These are phyloP conservation scores for Umbellularia californica DNA, from an alignment of 164 flowering plant species.

Conservation along the genomic window DNA sequence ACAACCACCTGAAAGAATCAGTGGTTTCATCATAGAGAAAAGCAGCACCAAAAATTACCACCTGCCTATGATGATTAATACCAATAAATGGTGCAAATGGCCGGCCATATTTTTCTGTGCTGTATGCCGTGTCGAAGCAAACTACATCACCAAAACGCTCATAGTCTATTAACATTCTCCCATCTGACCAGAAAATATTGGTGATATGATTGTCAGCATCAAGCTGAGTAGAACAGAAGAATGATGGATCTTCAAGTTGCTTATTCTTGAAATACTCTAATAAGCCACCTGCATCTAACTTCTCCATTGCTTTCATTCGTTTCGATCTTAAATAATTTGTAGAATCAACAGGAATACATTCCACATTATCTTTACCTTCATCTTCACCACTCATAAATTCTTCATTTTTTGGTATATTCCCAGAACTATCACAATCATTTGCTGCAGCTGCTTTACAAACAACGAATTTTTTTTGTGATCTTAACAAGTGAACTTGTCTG, in stretches of 20 bases:
- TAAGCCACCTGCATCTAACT: neutral
- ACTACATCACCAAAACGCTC: slow-evolving; percentile 7
- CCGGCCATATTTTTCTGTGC: neutral
- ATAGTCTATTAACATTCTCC: neutral
- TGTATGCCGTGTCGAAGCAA: slow-evolving; percentile 10
- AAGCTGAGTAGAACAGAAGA: slow-evolving; percentile 8
- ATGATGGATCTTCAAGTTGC: slow-evolving; percentile 4
- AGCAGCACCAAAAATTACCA: slow-evolving; percentile 3
- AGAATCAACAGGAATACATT: slow-evolving; percentile 4
- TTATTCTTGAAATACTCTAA: neutral
- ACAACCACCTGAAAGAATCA: slow-evolving; percentile 14
- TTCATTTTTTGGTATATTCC: neutral
- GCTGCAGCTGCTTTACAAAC: neutral
- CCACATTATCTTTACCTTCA: slow-evolving; percentile 1
- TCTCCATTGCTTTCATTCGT: slow-evolving; percentile 1
- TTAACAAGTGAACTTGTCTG: slow-evolving; percentile 9
- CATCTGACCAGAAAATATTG: slow-evolving; percentile 10
- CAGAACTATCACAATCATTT: neutral
- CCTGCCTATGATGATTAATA: slow-evolving; percentile 10
- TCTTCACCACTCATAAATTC: neutral
- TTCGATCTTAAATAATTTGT: neutral
- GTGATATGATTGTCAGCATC: slow-evolving; percentile 4
- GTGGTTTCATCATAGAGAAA: slow-evolving; percentile 3
- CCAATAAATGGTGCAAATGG: slow-evolving; percentile 14
- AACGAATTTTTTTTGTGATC: slow-evolving; percentile 11